Percentiles rank a stretch among this genome's conserved stretches.
phyloP scores from a whole-genome alignment of 139 green algal species.

The Picochlorum costavermella region DNA sequence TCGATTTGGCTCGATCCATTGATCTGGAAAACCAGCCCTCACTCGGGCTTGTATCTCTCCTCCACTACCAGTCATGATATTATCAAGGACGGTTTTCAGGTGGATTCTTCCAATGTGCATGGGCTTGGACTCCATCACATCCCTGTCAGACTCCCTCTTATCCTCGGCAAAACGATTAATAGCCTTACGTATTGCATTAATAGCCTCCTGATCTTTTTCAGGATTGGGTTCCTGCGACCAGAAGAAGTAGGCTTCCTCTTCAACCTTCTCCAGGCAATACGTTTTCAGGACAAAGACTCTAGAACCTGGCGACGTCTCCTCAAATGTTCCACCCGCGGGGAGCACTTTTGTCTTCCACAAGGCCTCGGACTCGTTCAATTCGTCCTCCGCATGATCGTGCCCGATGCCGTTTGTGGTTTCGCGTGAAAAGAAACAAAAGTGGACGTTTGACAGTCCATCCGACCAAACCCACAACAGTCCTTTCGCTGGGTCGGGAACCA shows the following conservation, averaged over 20 bases:
- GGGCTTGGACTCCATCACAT: neutral
- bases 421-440: too few relatives aligned
- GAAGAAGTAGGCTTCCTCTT: constrained; percentile 46
- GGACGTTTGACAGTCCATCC: too few relatives aligned
- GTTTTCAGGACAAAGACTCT: constrained; percentile 41
- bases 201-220: constrained; percentile 2
- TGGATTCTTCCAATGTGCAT: constrained; percentile 9
- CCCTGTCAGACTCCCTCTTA: neutral
- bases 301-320: neutral
- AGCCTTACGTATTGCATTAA: constrained; percentile 23
- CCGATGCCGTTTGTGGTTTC: too few relatives aligned
- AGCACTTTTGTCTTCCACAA: too few relatives aligned
- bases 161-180: constrained; percentile 4
- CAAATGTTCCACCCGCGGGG: too few relatives aligned
- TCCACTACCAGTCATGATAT: neutral
- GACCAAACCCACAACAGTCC: too few relatives aligned
- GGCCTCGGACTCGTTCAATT: too few relatives aligned
- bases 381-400: too few relatives aligned
- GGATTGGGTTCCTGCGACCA: constrained; percentile 34
- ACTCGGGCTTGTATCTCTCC: constrained; percentile 3
- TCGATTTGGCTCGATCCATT: neutral
- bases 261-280: constrained; percentile 33
- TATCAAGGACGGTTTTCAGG: constrained; percentile 10
- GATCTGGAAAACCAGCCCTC: neutral
- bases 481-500: too few relatives aligned